These are phyloP conservation scores for Scutellaria galericulata DNA, from an alignment of 257 asterid genomes.

Conservation along the genomic window DNA sequence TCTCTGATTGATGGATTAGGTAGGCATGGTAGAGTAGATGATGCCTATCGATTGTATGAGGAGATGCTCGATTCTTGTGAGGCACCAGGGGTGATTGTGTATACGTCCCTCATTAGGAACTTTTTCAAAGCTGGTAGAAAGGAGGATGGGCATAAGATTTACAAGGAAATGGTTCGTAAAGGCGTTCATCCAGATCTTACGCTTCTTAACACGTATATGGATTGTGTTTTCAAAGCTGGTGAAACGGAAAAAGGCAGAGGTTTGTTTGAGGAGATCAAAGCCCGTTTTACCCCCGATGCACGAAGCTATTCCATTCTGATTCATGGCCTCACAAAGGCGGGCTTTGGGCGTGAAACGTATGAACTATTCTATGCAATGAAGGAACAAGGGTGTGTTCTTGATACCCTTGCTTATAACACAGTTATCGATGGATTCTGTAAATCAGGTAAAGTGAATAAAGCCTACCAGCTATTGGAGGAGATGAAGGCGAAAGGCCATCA, in stretches of 20 bases:
- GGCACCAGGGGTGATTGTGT: slow-evolving; percentile 70
- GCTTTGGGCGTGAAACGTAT: slow-evolving; percentile 85
- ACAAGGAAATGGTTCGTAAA: slow-evolving; percentile 78
- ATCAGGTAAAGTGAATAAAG: slow-evolving; percentile 94
- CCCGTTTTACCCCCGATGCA: slow-evolving; percentile 69
- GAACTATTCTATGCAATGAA: slow-evolving; percentile 87
- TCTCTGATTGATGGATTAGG: slow-evolving; percentile 93
- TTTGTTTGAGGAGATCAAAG: slow-evolving; percentile 76
- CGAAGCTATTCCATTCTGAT: slow-evolving; percentile 91
- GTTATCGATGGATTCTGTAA: slow-evolving; percentile 94
- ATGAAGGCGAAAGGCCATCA: slow-evolving; percentile 83
- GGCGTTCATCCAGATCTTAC: slow-evolving; percentile 70
- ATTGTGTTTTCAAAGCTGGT: slow-evolving; percentile 83
- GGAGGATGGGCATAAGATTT: slow-evolving; percentile 89
- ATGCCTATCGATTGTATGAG: slow-evolving; percentile 85
- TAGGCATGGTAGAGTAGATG: slow-evolving; percentile 84
- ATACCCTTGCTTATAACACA: slow-evolving; percentile 85
- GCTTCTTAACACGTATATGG: slow-evolving; percentile 90
- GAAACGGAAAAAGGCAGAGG: slow-evolving; percentile 81
- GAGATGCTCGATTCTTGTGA: slow-evolving; percentile 71
- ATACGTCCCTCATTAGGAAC: slow-evolving; percentile 84
- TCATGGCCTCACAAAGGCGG: slow-evolving; percentile 87
- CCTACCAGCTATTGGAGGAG: slow-evolving; percentile 93
- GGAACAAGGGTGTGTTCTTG: slow-evolving; percentile 82
- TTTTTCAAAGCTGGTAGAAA: slow-evolving; percentile 81